Evolutionary conservation across 2,329 filamentous ascomycete genomes (phyloP).

Genomic region (Alternaria rosae): DNA sequence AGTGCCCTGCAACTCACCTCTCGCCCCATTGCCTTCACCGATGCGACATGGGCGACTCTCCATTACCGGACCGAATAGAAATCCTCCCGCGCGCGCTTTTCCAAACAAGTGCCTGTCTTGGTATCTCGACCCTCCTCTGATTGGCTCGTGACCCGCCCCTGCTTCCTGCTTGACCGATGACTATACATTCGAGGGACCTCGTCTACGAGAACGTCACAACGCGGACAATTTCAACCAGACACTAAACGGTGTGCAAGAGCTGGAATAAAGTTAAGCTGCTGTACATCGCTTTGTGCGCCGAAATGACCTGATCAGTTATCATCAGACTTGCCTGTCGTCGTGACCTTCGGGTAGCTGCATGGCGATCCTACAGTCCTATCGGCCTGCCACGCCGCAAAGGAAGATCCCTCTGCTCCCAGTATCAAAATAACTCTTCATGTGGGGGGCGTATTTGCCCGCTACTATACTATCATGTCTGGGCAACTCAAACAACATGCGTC

Average conservation of each 20-base stretch:
- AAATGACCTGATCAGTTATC: slow-evolving; percentile 1
- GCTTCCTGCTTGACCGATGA: slow-evolving; percentile 7
- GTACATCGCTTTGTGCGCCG: slow-evolving; percentile 5
- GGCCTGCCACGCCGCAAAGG: slow-evolving; percentile 3
- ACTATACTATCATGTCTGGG: neutral
- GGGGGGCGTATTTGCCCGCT: neutral
- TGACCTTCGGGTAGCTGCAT: slow-evolving; percentile 12
- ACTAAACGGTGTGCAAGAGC: slow-evolving; percentile 8
- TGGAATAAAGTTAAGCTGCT: neutral
- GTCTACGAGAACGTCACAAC: slow-evolving; percentile 9
- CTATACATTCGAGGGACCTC: neutral
- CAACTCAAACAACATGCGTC: neutral
- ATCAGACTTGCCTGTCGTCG: slow-evolving; percentile 6
- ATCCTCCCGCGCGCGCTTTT: slow-evolving; percentile 7
- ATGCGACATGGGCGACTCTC: slow-evolving; percentile 7
- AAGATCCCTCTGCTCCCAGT: slow-evolving; percentile 1
- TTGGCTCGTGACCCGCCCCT: slow-evolving; percentile 5
- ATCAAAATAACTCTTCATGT: slow-evolving; percentile 4
- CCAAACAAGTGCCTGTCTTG: slow-evolving; percentile 4
- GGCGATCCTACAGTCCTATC: slow-evolving; percentile 5
- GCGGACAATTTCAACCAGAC: neutral
- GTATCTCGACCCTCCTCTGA: slow-evolving; percentile 5
- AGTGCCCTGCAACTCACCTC: slow-evolving; percentile 8
- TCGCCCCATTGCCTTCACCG: slow-evolving; percentile 11
- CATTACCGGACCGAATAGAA: slow-evolving; percentile 11